Percentiles rank a stretch among this genome's conserved stretches.
phyloP scores from a whole-genome alignment of 768 basidiomycete species.

The Boletus barrowsii region DNA sequence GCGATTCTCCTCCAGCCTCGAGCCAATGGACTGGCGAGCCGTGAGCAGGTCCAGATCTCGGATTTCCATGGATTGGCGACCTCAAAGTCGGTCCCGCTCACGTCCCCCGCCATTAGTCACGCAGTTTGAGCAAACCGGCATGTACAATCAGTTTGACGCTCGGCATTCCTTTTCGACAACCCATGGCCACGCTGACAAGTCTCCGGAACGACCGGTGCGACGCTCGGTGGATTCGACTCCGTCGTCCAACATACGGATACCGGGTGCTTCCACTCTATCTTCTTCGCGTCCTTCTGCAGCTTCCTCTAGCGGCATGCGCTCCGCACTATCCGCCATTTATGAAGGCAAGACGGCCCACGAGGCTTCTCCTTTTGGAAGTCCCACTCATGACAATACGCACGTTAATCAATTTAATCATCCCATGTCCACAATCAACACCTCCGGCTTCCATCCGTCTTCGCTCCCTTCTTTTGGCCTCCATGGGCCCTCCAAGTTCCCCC shows the following conservation, averaged over 20 bases:
- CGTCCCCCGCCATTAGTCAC: constrained; percentile 59
- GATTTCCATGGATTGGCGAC: constrained; percentile 89
- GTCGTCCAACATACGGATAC: constrained; percentile 37
- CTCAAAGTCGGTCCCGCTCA: constrained; percentile 73
- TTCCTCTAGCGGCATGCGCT: constrained; percentile 35
- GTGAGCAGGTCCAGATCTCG: constrained; percentile 89
- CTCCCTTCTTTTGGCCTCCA: constrained; percentile 70
- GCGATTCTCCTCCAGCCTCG: constrained; percentile 36
- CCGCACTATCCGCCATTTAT: constrained; percentile 47
- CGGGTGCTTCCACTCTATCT: constrained; percentile 42
- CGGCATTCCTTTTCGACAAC: constrained; percentile 45
- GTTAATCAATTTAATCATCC: constrained; percentile 37
- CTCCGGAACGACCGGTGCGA: constrained; percentile 26
- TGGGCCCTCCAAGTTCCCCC: constrained; percentile 42
- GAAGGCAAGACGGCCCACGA: constrained; percentile 41
- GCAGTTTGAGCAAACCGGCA: constrained; percentile 44
- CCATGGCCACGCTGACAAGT: constrained; percentile 24
- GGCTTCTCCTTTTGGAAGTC: constrained; percentile 37
- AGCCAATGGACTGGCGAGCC: constrained; percentile 90
- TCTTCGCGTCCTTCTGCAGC: constrained; percentile 47
- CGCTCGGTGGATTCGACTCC: constrained; percentile 20
- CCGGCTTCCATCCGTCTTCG: constrained; percentile 64
- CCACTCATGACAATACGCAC: constrained; percentile 27
- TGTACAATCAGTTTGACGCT: constrained; percentile 37
- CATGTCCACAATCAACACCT: constrained; percentile 42